Evolutionary conservation across 768 basidiomycete species (phyloP).

Genomic region (Pleurotus ostreatus): DNA sequence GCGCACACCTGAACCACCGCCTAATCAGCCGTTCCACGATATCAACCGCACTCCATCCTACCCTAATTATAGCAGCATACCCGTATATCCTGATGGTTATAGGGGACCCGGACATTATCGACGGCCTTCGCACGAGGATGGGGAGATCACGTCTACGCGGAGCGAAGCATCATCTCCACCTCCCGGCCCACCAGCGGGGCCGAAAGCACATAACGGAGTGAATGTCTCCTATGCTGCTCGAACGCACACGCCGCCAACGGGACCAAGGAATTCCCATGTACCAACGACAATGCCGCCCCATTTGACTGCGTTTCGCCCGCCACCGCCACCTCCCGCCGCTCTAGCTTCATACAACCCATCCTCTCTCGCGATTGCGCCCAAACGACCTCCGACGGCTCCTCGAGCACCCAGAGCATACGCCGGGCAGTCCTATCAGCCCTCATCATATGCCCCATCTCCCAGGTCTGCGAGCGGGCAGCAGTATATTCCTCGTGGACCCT

Average conservation of each 20-base stretch:
- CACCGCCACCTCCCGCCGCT: background rate
- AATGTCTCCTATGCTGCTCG: constrained; percentile 20
- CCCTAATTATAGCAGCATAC: background rate
- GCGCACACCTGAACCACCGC: background rate
- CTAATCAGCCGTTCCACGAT: background rate
- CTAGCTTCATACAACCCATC: constrained; percentile 19
- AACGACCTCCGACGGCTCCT: constrained; percentile 21
- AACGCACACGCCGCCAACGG: constrained; percentile 42
- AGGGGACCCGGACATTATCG: constrained; percentile 14
- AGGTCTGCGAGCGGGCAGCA: constrained; percentile 22
- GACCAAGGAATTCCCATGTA: constrained; percentile 40
- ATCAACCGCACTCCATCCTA: background rate
- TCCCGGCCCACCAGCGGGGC: constrained; percentile 15
- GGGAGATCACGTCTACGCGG: constrained; percentile 38
- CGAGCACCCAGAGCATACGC: constrained; percentile 14
- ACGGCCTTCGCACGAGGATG: constrained; percentile 46
- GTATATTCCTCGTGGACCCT: constrained; percentile 46
- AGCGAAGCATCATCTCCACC: constrained; percentile 15
- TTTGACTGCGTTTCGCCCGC: background rate
- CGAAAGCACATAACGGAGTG: constrained; percentile 19
- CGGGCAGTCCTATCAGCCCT: constrained; percentile 10
- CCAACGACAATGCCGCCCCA: constrained; percentile 3
- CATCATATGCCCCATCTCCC: constrained; percentile 8
- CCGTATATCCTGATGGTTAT: constrained; percentile 2
- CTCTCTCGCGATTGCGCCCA: constrained; percentile 20